A percentile compares a stretch with the other conserved stretches of the same genome.
Conservation (phyloP, 2,329 filamentous ascomycete species). For the Emergomyces orientalis region DNA sequence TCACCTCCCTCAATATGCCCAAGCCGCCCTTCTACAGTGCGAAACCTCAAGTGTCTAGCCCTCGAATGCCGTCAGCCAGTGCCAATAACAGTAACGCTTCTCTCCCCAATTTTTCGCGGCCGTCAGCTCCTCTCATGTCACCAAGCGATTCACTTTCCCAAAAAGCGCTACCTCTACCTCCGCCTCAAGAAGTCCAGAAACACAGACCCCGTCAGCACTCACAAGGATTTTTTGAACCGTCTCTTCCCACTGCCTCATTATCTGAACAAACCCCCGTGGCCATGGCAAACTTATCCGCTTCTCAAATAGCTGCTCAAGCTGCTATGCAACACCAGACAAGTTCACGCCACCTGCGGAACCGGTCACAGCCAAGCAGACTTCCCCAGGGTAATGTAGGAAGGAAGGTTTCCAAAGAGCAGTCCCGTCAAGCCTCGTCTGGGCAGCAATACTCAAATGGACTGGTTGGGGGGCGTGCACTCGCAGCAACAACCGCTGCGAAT, state of each 20-base stretch:
- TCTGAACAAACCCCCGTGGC: constrained; percentile 32
- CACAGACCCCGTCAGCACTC: constrained; percentile 46
- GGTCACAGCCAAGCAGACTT: constrained; percentile 45
- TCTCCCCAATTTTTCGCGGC: constrained; percentile 26
- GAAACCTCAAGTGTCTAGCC: constrained; percentile 21
- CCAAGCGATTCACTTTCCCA: constrained; percentile 27
- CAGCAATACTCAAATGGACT: constrained; percentile 43
- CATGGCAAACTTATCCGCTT: constrained; percentile 45
- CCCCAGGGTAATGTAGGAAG: constrained; percentile 27
- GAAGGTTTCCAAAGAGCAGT: constrained; percentile 27
- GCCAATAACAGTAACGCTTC: constrained; percentile 29
- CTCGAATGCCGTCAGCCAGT: constrained; percentile 23
- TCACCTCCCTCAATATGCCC: constrained; percentile 35
- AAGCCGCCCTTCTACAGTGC: constrained; percentile 31
- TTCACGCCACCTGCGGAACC: constrained; percentile 40
- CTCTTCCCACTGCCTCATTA: constrained; percentile 45
- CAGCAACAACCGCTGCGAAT: constrained; percentile 55
- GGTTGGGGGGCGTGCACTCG: constrained; percentile 42
- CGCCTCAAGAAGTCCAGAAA: constrained; percentile 27
- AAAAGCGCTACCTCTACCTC: constrained; percentile 31
- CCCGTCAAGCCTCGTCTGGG: constrained; percentile 23
- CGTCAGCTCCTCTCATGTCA: constrained; percentile 31
- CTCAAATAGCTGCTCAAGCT: constrained; percentile 56
- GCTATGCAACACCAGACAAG: constrained; percentile 49
- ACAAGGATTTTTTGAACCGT: constrained; percentile 60